These are phyloP conservation scores for Mariannaea elegans DNA, from an alignment of 2,329 filamentous ascomycete genomes.

Conservation along the genomic window DNA sequence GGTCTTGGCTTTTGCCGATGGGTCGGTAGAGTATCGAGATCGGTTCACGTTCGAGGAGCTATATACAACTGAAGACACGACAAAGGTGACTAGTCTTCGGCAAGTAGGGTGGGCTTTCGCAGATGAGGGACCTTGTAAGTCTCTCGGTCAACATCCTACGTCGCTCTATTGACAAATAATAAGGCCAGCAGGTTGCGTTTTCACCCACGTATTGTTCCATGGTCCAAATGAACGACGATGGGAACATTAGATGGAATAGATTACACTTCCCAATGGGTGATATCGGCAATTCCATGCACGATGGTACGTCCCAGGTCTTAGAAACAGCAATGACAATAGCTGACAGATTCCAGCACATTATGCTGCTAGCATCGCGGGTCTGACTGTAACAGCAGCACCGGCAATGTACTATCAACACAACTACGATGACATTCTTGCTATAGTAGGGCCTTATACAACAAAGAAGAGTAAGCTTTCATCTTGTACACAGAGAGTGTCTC, in stretches of 20 bases:
- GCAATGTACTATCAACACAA: conserved; percentile 57
- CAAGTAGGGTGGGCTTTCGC: conserved; percentile 82
- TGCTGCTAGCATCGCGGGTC: conserved; percentile 66
- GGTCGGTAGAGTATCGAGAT: conserved; percentile 82
- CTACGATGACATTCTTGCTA: conserved; percentile 77
- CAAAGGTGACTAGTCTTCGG: conserved; percentile 73
- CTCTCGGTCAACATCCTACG: background rate
- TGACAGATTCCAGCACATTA: conserved; percentile 56
- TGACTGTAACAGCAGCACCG: conserved; percentile 63
- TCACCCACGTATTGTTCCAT: conserved; percentile 69
- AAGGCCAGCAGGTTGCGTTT: conserved; percentile 67
- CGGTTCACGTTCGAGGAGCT: conserved; percentile 76
- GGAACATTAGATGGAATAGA: conserved; percentile 66
- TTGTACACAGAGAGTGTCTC: background rate
- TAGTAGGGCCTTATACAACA: conserved; percentile 61
- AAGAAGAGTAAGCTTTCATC: conserved; percentile 43
- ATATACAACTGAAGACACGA: conserved; percentile 69
- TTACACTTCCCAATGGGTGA: conserved; percentile 61
- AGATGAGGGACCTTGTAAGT: conserved; percentile 70
- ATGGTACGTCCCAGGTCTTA: conserved; percentile 49
- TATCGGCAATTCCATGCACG: conserved; percentile 57
- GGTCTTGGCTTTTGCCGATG: conserved; percentile 80
- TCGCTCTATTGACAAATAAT: conserved; percentile 24
- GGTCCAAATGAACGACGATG: conserved; percentile 66
- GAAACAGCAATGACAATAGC: background rate